phyloP scores from a whole-genome alignment of 306 rosid species.

The Quercus dentata region DNA sequence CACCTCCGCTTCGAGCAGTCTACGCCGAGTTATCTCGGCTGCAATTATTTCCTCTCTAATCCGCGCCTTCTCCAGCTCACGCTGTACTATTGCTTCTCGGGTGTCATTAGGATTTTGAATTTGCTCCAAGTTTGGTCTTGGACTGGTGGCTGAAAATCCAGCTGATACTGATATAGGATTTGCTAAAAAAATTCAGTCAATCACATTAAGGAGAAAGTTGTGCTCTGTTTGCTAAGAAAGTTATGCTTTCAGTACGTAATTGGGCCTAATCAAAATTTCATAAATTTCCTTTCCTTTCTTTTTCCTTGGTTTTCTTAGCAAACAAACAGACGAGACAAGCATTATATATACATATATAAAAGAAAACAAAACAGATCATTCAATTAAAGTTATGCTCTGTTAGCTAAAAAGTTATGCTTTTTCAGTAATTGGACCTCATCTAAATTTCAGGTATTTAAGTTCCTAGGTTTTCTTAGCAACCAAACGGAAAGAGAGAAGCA shows the following conservation, averaged over 20 bases:
- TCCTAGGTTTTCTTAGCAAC: not conserved
- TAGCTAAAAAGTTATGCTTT: no score
- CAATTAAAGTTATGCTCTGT: no score
- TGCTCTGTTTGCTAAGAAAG: not conserved
- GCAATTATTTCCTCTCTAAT: conserved; percentile 44
- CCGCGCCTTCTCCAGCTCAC: conserved; percentile 43
- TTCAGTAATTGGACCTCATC: not conserved
- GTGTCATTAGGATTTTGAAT: not conserved
- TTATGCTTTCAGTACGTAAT: not conserved
- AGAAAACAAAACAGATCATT: no score
- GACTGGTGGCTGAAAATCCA: not conserved
- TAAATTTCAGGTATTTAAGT: not conserved
- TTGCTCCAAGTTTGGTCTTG: not conserved
- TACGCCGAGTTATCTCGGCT: conserved; percentile 28
- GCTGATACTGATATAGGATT: not conserved
- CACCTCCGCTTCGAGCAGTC: conserved; percentile 49
- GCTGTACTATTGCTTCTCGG: conserved; percentile 14
- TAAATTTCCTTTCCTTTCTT: no score
- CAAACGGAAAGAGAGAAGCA: not conserved
- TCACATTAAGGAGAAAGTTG: not conserved
- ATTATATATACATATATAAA: no score
- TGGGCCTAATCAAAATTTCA: not conserved
- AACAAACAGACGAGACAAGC: no score
- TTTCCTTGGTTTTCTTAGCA: no score
- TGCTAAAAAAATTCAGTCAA: not conserved